These are phyloP conservation scores for Cutaneotrichosporon sp. DNA, from an alignment of 1,284 basidiomycete species.

Conservation along the genomic window DNA sequence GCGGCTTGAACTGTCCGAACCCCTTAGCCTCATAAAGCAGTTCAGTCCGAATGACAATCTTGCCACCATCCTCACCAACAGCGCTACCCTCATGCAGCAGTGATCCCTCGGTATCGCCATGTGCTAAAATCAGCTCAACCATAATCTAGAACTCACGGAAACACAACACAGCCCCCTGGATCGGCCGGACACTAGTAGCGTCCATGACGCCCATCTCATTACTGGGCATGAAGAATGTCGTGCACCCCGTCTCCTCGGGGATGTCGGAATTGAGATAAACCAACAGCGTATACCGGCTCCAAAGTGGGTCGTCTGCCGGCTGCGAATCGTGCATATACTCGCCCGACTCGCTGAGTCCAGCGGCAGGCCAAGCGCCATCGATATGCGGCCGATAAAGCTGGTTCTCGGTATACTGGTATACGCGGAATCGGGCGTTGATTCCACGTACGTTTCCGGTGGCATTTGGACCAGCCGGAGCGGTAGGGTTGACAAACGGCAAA, in stretches of 20 bases:
- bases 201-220: constrained; percentile 54
- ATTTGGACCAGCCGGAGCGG: constrained; percentile 38
- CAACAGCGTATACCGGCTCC: constrained; percentile 59
- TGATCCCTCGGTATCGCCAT: constrained; percentile 52
- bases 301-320: constrained; percentile 48
- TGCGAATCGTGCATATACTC: constrained; percentile 59
- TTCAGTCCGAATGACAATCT: constrained; percentile 54
- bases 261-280: constrained; percentile 60
- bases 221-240: constrained; percentile 60
- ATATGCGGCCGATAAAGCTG: constrained; percentile 59
- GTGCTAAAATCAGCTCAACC: constrained; percentile 30
- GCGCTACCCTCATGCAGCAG: constrained; percentile 54
- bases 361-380: constrained; percentile 62
- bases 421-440: constrained; percentile 59
- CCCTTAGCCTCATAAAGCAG: constrained; percentile 53
- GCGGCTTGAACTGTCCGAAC: constrained; percentile 50
- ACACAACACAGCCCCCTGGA: constrained; percentile 58
- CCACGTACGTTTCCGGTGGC: constrained; percentile 55
- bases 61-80: constrained; percentile 49
- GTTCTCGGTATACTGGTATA: constrained; percentile 59
- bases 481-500: constrained; percentile 52
- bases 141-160: constrained; percentile 55
- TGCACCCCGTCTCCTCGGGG: constrained; percentile 56
- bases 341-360: constrained; percentile 55
- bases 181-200: constrained; percentile 57